Conservation (phyloP, 495 filamentous ascomycete species). For the Aspergillus baeticus region DNA sequence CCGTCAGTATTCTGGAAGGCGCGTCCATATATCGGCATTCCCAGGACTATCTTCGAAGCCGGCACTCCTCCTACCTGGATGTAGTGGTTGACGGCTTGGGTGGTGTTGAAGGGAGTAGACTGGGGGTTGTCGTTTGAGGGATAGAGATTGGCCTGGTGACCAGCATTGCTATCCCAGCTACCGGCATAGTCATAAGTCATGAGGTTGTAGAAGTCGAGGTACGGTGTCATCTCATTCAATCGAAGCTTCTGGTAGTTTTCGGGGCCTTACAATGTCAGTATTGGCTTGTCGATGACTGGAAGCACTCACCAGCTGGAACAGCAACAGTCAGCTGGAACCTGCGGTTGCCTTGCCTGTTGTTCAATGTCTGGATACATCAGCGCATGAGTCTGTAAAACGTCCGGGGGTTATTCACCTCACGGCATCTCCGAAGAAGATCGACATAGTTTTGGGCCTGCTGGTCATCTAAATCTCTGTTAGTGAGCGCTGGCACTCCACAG, state of each 20-base stretch:
- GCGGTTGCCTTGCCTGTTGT: conserved; percentile 55
- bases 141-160: conserved; percentile 80
- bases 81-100: conserved; percentile 58
- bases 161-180: conserved; percentile 70
- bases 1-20: conserved; percentile 75
- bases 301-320: conserved; percentile 44
- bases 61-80: conserved; percentile 55
- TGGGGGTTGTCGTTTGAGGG: conserved; percentile 49
- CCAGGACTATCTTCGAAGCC: conserved; percentile 72
- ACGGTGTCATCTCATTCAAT: conserved; percentile 65
- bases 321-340: conserved; percentile 80
- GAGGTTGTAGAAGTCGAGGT: conserved; percentile 77
- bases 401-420: conserved; percentile 38
- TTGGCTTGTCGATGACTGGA: neutral
- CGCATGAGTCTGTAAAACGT: neutral
- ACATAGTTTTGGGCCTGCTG: conserved; percentile 68
- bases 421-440: conserved; percentile 63
- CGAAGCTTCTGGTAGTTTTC: conserved; percentile 68
- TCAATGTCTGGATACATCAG: conserved; percentile 44
- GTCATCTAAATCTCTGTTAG: conserved; percentile 35
- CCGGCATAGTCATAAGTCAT: conserved; percentile 86
- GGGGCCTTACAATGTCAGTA: conserved; percentile 30
- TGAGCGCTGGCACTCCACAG: neutral
- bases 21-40: conserved; percentile 87
- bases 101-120: conserved; percentile 56